Evolutionary conservation across 2,329 filamentous ascomycete genomes (phyloP).

Genomic region (Sphaerulina populicola): DNA sequence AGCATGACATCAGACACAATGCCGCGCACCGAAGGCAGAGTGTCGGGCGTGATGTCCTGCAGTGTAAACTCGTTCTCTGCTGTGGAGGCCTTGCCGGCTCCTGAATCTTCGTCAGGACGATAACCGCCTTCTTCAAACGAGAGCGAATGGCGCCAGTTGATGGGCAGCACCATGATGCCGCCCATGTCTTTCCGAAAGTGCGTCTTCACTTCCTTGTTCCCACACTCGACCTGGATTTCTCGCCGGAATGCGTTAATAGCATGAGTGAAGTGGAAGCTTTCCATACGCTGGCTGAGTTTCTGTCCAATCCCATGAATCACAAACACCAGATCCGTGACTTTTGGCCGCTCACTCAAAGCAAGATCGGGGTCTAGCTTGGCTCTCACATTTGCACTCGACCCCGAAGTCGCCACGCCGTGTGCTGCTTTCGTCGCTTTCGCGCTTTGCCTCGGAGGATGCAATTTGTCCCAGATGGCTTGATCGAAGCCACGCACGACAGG

Average conservation of each 20-base stretch:
- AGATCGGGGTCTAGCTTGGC: slow-evolving; percentile 47
- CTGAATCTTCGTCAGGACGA: slow-evolving; percentile 47
- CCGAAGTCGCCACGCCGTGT: slow-evolving; percentile 40
- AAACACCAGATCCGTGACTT: slow-evolving; percentile 78
- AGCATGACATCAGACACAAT: slow-evolving; percentile 98
- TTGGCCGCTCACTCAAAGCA: slow-evolving; percentile 57
- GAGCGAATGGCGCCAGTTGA: slow-evolving; percentile 88
- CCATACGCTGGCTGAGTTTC: slow-evolving; percentile 86
- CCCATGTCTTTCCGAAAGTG: slow-evolving; percentile 70
- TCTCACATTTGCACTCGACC: slow-evolving; percentile 34
- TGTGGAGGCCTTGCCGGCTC: slow-evolving; percentile 21
- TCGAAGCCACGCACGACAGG: slow-evolving; percentile 87
- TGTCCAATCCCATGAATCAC: slow-evolving; percentile 95
- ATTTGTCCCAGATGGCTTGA: slow-evolving; percentile 62
- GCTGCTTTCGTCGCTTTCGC: slow-evolving; percentile 37
- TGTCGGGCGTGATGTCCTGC: slow-evolving; percentile 84
- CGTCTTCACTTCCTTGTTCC: slow-evolving; percentile 62
- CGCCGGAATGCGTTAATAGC: slow-evolving; percentile 85
- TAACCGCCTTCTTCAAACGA: slow-evolving; percentile 72
- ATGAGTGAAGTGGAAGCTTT: slow-evolving; percentile 96
- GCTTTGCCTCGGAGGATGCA: slow-evolving; percentile 51
- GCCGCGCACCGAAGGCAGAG: slow-evolving; percentile 79
- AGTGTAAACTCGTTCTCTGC: slow-evolving; percentile 57
- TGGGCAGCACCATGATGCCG: slow-evolving; percentile 84
- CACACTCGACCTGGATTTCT: slow-evolving; percentile 75